Evolutionary conservation across 1,139 yeast species (phyloP).

Genomic region (Pichia kudriavzevii): DNA sequence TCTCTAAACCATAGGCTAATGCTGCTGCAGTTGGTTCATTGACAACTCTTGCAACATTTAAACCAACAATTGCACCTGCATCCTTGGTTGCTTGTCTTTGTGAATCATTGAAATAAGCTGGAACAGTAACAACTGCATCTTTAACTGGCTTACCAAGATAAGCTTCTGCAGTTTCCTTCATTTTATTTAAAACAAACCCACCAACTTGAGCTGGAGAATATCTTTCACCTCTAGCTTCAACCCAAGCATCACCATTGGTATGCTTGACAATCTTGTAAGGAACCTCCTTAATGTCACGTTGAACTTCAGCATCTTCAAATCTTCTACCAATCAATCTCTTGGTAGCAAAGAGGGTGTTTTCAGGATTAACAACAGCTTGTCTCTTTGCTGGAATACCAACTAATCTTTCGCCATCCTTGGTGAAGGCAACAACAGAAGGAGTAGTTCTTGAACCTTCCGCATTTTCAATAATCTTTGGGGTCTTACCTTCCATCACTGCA

Average conservation of each 20-base stretch:
- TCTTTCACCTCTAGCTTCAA: conserved; percentile 88
- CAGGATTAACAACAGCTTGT: conserved; percentile 98
- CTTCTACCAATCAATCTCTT: conserved; percentile 98
- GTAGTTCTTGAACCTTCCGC: conserved; percentile 99
- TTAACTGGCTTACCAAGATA: conserved; percentile 77
- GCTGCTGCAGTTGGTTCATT: conserved; percentile 99
- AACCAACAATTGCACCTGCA: conserved; percentile 96
- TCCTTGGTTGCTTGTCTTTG: conserved; percentile 99
- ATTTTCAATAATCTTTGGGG: conserved; percentile 94
- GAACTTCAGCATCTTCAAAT: conserved; percentile 92
- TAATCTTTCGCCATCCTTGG: conserved; percentile 90
- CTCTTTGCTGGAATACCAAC: conserved; percentile 99
- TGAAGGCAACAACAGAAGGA: conserved; percentile 97
- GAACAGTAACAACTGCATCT: conserved; percentile 95
- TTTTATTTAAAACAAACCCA: conserved; percentile 91
- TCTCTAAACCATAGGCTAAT: conserved; percentile 92
- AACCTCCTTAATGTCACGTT: conserved; percentile 91
- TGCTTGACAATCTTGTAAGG: conserved; percentile 97
- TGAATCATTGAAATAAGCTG: conserved; percentile 96
- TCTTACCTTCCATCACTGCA: conserved; percentile 95
- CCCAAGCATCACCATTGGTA: conserved; percentile 98
- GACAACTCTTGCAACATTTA: conserved; percentile 92
- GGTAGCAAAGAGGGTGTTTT: conserved; percentile 95
- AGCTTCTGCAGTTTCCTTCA: conserved; percentile 95
- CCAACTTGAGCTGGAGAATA: conserved; percentile 98